Percentiles rank a stretch among this genome's conserved stretches.
Conservation (phyloP, 2,329 filamentous ascomycete genomes). For the Lasiodiplodia theobromae region DNA sequence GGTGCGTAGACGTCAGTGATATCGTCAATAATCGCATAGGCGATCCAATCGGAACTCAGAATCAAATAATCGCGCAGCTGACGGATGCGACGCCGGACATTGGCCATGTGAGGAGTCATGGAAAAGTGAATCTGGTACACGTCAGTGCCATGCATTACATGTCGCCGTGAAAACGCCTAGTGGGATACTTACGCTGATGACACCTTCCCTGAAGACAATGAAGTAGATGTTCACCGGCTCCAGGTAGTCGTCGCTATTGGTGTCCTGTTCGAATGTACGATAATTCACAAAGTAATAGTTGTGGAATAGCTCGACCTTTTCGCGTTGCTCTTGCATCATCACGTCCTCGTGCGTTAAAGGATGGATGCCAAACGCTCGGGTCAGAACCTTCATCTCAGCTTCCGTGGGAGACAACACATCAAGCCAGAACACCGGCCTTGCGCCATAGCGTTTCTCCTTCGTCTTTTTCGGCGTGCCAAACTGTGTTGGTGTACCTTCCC, state of each 20-base stretch:
- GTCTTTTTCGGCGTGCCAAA: slow-evolving; percentile 38
- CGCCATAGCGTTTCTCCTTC: slow-evolving; percentile 63
- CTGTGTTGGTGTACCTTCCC: slow-evolving; percentile 55
- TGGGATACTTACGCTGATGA: slow-evolving; percentile 67
- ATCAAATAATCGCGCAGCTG: slow-evolving; percentile 94
- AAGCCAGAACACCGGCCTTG: slow-evolving; percentile 95
- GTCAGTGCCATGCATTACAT: neutral
- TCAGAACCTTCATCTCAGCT: slow-evolving; percentile 91
- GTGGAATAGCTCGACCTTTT: slow-evolving; percentile 96
- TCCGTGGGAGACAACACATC: slow-evolving; percentile 92
- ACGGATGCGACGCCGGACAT: slow-evolving; percentile 90
- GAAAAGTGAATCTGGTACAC: slow-evolving; percentile 81
- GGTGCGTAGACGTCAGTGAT: slow-evolving; percentile 97
- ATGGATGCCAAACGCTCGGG: slow-evolving; percentile 94
- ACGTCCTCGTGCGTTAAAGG: slow-evolving; percentile 96
- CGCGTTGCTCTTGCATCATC: slow-evolving; percentile 94
- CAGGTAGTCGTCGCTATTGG: slow-evolving; percentile 85
- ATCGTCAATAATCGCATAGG: slow-evolving; percentile 96
- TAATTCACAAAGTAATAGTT: slow-evolving; percentile 99
- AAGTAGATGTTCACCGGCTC: slow-evolving; percentile 98
- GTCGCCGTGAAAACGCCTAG: neutral
- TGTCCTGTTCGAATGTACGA: slow-evolving; percentile 95
- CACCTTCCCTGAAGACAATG: slow-evolving; percentile 93
- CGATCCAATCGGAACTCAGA: slow-evolving; percentile 95
- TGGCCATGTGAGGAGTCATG: slow-evolving; percentile 94